phyloP scores from a whole-genome alignment of 2,329 filamentous ascomycete genomes.

The Claviceps sp. region DNA sequence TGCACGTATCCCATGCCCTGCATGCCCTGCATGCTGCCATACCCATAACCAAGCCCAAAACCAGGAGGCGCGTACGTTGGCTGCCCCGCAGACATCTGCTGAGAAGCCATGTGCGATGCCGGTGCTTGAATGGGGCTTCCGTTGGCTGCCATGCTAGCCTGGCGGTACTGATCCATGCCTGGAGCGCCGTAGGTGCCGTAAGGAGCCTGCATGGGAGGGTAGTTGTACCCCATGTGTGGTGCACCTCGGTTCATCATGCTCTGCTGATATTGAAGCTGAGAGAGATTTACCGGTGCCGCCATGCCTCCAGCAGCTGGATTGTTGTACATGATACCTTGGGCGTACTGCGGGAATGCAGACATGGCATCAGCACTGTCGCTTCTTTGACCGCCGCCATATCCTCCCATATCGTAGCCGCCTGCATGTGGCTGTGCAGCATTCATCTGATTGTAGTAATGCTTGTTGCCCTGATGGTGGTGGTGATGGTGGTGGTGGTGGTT shows the following conservation, averaged over 20 bases:
- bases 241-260: constrained; percentile 39
- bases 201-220: constrained; percentile 40
- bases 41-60: constrained; percentile 34
- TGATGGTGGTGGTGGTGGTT: constrained; percentile 24
- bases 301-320: constrained; percentile 31
- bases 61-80: constrained; percentile 35
- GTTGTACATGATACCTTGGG: constrained; percentile 39
- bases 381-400: constrained; percentile 36
- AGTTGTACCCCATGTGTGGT: constrained; percentile 44
- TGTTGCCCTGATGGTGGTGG: constrained; percentile 15
- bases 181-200: constrained; percentile 40
- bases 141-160: constrained; percentile 33
- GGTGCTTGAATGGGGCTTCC: constrained; percentile 37
- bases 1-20: constrained; percentile 34
- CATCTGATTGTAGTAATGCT: constrained; percentile 40
- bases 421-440: constrained; percentile 26
- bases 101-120: constrained; percentile 22
- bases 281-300: constrained; percentile 32
- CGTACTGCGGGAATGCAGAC: constrained; percentile 35
- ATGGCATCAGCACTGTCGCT: constrained; percentile 39
- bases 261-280: constrained; percentile 47
- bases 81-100: constrained; percentile 28
- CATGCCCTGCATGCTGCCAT: constrained; percentile 34
- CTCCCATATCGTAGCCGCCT: constrained; percentile 33
- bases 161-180: constrained; percentile 42